Conservation (phyloP, 352 stramenopile species). For the Globisporangium carolinianum region DNA sequence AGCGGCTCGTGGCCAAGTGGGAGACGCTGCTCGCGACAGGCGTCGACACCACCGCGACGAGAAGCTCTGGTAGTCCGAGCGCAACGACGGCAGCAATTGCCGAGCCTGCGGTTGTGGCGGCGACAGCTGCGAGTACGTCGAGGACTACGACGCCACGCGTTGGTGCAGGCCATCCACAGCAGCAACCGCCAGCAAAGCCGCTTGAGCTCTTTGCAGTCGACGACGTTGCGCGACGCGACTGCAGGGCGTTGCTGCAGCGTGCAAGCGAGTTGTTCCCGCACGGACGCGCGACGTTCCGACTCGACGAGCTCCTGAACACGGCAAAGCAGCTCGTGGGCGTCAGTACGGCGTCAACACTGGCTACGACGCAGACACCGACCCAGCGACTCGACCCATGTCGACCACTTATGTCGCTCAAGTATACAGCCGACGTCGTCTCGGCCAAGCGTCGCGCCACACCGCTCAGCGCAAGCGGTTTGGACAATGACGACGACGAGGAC, state of each 20-base stretch:
- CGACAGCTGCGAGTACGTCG: too few species aligned
- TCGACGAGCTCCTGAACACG: slow-evolving; percentile 45
- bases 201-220: slow-evolving; percentile 52
- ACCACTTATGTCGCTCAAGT: slow-evolving; percentile 36
- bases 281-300: slow-evolving; percentile 44
- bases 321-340: slow-evolving; percentile 15
- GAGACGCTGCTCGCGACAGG: slow-evolving; percentile 39
- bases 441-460: slow-evolving; percentile 47
- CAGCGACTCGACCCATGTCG: not conserved
- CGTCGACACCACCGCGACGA: slow-evolving; percentile 14
- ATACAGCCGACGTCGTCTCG: slow-evolving; percentile 42
- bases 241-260: slow-evolving; percentile 28
- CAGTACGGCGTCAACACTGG: too few species aligned
- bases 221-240: slow-evolving; percentile 47
- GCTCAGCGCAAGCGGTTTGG: slow-evolving; percentile 20
- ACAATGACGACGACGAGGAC: slow-evolving; percentile 11
- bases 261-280: slow-evolving; percentile 45
- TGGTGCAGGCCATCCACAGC: slow-evolving; percentile 1
- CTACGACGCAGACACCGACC: too few species aligned
- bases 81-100: not conserved
- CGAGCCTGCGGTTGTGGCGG: too few species aligned
- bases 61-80: not conserved
- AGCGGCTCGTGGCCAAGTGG: slow-evolving; percentile 47
- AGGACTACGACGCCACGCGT: slow-evolving; percentile 13
- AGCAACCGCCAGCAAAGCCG: slow-evolving; percentile 15